A percentile compares a stretch with the other conserved stretches of the same genome.
Conservation (phyloP, 108 stramenopile species). For the Discostella pseudostelligera region DNA sequence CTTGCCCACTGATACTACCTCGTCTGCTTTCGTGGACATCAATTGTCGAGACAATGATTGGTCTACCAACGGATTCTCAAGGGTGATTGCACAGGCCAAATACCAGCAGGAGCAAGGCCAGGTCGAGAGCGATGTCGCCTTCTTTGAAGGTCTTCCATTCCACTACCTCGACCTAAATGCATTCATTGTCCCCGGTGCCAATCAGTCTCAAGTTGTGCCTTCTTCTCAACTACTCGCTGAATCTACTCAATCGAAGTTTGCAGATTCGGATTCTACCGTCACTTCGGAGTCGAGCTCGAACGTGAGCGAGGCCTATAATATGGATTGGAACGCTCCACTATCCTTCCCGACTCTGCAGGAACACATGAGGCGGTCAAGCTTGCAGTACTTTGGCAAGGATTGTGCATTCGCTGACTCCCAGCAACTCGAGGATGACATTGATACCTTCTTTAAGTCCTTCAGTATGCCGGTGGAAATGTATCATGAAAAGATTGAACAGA, state of each 20-base stretch:
- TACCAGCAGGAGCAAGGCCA: constrained; percentile 1
- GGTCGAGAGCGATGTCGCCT: constrained; percentile 30
- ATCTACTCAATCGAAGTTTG: not conserved
- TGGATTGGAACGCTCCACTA: constrained; percentile 44
- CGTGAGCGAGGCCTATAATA: constrained; percentile 19
- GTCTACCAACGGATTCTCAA: not conserved
- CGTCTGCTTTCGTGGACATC: not conserved
- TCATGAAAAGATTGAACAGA: constrained; percentile 41
- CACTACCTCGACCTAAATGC: constrained; percentile 46
- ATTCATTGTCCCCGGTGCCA: constrained; percentile 11
- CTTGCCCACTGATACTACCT: not conserved
- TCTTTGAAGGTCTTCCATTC: constrained; percentile 54
- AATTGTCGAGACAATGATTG: constrained; percentile 1
- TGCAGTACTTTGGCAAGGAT: constrained; percentile 12
- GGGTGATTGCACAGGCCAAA: constrained; percentile 13
- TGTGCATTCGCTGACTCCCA: not conserved
- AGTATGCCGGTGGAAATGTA: constrained; percentile 39
- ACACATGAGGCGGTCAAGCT: constrained; percentile 8
- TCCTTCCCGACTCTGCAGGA: constrained; percentile 9
- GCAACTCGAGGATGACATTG: constrained; percentile 34
- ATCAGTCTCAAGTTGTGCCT: constrained; percentile 2
- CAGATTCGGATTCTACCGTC: constrained; percentile 16
- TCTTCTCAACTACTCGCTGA: not conserved
- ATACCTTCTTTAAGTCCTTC: constrained; percentile 37
- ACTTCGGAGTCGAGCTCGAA: constrained; percentile 33